Evolutionary conservation across 257 asterid genomes (phyloP), one percentile per base, ranked within the genome.

Genomic region (Lantana camara): DNA sequence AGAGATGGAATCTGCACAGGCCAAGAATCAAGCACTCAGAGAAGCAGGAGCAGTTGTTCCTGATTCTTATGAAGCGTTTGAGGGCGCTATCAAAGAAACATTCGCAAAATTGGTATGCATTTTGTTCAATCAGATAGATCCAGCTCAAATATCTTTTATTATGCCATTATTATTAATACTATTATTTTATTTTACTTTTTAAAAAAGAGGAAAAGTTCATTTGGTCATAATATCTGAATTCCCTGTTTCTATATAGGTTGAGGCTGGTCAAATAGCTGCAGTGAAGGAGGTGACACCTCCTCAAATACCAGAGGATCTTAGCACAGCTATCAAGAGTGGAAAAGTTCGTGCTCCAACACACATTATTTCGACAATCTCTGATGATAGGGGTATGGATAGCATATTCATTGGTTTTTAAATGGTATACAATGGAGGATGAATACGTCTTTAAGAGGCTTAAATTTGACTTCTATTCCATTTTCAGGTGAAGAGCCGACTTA

Each of bases 331-430:
- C 69, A 90, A 90, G 87, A 88, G 97, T 50, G 97, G 99, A 41
- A 94, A 94, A 88, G 97, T 90, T 68, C 83, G 97, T 57, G 99
- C 99, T 64, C 99, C 99, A 68, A 94, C 99, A 44, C 99, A 94
- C 69, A 88, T 94, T 59, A 94, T 94, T 75, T 85, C 99, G 71
- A 94, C 99, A 50, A 90, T 94, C 71, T 94, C 99, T 71, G 99
- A 94, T 49, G 99, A 94, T 65, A 85, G 99, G 76, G 99, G 99
- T 90, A 74, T 7, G 61, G 50, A 54, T 68, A 22, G 27, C 55
- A 21, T 60, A 40, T 22, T 67, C 44, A 64, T 60, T 37, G 32
- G 41, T 1, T 13, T 19, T 21, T 15, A 22, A 41, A 13, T 57
- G 57, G 55, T 68, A 32, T 20, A 23, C n/a, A n/a, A n/a, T 37